These are phyloP conservation scores for Boletus barrowsii DNA, from an alignment of 768 basidiomycete genomes.

Conservation along the genomic window DNA sequence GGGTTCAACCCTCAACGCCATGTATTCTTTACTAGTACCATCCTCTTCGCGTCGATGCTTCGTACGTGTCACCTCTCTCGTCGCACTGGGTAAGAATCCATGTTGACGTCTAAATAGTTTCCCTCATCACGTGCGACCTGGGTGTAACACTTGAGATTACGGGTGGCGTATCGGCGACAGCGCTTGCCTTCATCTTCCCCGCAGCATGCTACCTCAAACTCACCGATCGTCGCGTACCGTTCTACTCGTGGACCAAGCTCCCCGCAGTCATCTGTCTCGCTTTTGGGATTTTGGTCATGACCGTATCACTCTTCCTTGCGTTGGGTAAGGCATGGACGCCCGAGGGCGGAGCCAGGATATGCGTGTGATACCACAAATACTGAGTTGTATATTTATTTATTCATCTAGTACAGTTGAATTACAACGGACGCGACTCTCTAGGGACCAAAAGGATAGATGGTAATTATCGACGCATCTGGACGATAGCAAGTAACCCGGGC, in stretches of 20 bases:
- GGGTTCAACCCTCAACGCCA: slow-evolving; percentile 80
- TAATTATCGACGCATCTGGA: slow-evolving; percentile 23
- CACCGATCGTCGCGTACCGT: slow-evolving; percentile 49
- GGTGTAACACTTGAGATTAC: slow-evolving; percentile 99
- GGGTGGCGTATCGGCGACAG: slow-evolving; percentile 91
- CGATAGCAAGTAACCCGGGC: slow-evolving; percentile 47
- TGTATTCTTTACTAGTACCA: slow-evolving; percentile 83
- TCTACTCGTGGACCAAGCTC: slow-evolving; percentile 69
- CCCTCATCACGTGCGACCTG: slow-evolving; percentile 91
- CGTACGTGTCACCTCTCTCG: slow-evolving; percentile 44
- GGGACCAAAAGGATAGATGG: neutral
- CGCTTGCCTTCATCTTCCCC: slow-evolving; percentile 91
- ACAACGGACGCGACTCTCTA: slow-evolving; percentile 7
- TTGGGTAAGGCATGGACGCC: slow-evolving; percentile 75
- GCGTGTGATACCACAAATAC: slow-evolving; percentile 42
- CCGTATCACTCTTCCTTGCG: slow-evolving; percentile 73
- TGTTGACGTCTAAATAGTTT: slow-evolving; percentile 50
- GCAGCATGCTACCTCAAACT: slow-evolving; percentile 85
- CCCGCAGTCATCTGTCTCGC: slow-evolving; percentile 68
- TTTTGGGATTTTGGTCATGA: slow-evolving; percentile 78
- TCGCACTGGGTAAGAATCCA: neutral
- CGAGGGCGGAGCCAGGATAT: slow-evolving; percentile 70
- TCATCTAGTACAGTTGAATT: slow-evolving; percentile 10
- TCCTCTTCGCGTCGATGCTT: slow-evolving; percentile 78
- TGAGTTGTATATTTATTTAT: slow-evolving; percentile 19